Evolutionary conservation across 352 stramenopile species (phyloP).

Genomic region (Pythium scleroteichum): DNA sequence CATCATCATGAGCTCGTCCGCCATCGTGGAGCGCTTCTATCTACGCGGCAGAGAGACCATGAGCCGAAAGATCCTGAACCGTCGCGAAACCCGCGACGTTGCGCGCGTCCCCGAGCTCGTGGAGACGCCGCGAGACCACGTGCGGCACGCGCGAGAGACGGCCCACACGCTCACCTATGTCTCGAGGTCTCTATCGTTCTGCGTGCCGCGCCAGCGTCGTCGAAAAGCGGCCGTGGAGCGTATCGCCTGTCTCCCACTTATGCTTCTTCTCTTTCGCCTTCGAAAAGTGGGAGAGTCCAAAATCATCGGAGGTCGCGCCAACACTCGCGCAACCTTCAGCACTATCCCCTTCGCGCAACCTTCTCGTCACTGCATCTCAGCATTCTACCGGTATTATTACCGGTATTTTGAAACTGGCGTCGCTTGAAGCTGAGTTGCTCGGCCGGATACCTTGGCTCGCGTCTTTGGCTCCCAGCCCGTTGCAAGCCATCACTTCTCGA

Average conservation of each 20-base stretch:
- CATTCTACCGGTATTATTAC: conserved; percentile 8
- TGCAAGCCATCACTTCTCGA: neutral
- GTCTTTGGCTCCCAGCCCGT: neutral
- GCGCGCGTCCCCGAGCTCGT: too few species aligned
- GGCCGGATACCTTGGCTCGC: conserved; percentile 5
- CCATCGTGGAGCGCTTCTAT: conserved; percentile 35
- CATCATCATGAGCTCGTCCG: conserved; percentile 83
- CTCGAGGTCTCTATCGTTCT: too few species aligned
- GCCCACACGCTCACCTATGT: neutral
- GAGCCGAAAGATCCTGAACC: neutral
- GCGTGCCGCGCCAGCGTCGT: too few species aligned
- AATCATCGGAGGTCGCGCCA: conserved; percentile 14
- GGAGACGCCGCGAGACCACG: neutral
- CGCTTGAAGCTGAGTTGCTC: conserved; percentile 14
- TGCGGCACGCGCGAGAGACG: neutral
- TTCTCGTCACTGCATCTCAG: too few species aligned
- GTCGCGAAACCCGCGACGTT: too few species aligned
- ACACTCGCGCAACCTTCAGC: conserved; percentile 11
- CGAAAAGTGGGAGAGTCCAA: neutral
- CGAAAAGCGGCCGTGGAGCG: too few species aligned
- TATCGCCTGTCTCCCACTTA: too few species aligned
- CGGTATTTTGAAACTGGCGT: too few species aligned
- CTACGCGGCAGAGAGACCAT: neutral
- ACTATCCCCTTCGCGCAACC: conserved; percentile 22
- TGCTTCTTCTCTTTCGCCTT: conserved; percentile 13